phyloP scores from a whole-genome alignment of 2,329 filamentous ascomycete genomes.

The Pestalotiopsis sp. region DNA sequence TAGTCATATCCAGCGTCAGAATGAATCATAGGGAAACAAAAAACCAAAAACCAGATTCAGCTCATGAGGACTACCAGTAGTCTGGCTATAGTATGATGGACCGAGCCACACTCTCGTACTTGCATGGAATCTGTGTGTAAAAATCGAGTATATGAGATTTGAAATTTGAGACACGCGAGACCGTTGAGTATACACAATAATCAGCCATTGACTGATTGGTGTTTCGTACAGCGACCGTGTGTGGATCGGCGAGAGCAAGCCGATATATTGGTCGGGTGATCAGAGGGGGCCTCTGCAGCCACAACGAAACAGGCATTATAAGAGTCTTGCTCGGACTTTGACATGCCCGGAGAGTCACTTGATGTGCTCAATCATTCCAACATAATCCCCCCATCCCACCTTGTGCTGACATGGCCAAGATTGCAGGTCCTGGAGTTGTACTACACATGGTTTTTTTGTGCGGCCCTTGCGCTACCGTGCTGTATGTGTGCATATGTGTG shows the following conservation, averaged over 20 bases:
- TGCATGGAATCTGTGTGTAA: too few relatives aligned
- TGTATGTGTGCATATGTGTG: background rate
- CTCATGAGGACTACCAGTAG: too few relatives aligned
- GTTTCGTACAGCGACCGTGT: too few relatives aligned
- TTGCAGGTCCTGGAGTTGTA: background rate
- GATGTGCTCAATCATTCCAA: background rate
- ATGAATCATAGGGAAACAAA: background rate
- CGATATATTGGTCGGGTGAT: background rate
- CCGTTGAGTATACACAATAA: too few relatives aligned
- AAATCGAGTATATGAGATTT: too few relatives aligned
- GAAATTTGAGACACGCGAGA: too few relatives aligned
- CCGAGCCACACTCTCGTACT: too few relatives aligned
- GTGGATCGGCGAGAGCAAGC: background rate
- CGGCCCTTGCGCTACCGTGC: background rate
- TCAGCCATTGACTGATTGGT: too few relatives aligned
- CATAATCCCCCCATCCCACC: background rate
- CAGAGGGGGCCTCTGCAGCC: background rate
- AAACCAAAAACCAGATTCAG: too few relatives aligned
- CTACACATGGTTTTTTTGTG: background rate
- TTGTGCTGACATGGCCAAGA: background rate
- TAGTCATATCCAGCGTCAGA: too few relatives aligned
- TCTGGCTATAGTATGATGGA: too few relatives aligned
- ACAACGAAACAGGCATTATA: background rate
- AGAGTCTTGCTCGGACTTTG: background rate
- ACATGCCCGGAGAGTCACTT: background rate